These are phyloP conservation scores for Claviceps citrina DNA, from an alignment of 2,329 filamentous ascomycete species.

Conservation along the genomic window DNA sequence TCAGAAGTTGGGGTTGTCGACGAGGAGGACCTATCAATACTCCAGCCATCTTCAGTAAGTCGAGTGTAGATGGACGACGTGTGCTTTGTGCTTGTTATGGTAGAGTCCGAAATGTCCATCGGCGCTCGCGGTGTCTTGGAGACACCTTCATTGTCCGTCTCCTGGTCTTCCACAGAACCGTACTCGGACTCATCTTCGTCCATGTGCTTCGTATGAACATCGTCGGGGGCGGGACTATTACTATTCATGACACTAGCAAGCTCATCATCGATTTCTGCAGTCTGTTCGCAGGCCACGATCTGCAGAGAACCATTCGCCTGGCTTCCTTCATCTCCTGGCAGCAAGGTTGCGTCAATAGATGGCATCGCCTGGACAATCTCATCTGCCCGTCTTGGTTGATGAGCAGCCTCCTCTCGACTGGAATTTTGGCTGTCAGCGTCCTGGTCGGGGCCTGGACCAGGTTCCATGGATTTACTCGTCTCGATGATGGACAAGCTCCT, in stretches of 20 bases:
- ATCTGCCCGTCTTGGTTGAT: not conserved
- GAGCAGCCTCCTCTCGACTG: not conserved
- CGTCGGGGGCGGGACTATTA: conserved; percentile 1
- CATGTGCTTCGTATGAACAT: not conserved
- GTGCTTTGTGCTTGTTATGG: conserved; percentile 18
- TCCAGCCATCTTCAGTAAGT: conserved; percentile 22
- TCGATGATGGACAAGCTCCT: not conserved
- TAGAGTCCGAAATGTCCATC: conserved; percentile 15
- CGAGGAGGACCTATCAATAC: conserved; percentile 22
- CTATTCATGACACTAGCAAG: not conserved
- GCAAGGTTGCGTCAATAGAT: not conserved
- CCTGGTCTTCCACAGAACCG: not conserved
- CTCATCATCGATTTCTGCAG: not conserved
- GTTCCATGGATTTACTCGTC: conserved; percentile 1
- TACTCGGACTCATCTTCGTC: not conserved
- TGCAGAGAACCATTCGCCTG: not conserved
- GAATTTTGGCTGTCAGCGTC: not conserved
- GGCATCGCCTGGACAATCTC: not conserved
- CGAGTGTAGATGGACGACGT: conserved; percentile 24
- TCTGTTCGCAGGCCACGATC: not conserved
- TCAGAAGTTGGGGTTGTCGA: conserved; percentile 25
- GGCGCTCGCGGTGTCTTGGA: not conserved
- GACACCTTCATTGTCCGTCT: conserved; percentile 2
- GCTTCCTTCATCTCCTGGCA: conserved; percentile 1
- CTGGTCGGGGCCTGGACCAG: not conserved